Base-by-base conservation (phyloP, 208 protist species). In the Leishmania gerbilli region DNA sequence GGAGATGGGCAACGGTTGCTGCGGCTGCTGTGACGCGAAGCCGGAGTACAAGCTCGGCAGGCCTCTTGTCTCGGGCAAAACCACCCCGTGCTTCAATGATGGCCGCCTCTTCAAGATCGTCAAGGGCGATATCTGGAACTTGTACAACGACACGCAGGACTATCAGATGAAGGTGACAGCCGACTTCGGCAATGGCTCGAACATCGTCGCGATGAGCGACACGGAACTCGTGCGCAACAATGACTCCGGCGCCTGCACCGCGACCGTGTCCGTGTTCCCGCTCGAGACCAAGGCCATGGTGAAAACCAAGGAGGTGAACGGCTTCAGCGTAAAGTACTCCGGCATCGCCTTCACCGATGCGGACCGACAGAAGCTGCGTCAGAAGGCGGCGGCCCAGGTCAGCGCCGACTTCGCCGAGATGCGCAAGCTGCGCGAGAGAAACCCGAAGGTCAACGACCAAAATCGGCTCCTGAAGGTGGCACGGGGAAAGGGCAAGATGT, bases 101-200 rank as follows among this genome's bases (percentile, higher is more conserved):
- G 90, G 91, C 24, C 82, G 82, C 51, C 82, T 94, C 71, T 96
- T 89, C 82, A 87, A 90, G 67, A 84, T 96, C 71, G 81, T 91
- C 9, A 84, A 90, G 60, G 84, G 89, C 31, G 77, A 87, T 31
- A 91, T 83, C 69, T 95, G 91, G 91, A 90, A 89, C 83, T 91
- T 93, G 69, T 95, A 95, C 84, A 97, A 97, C 67, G 93, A 97
- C 83, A 97, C 93, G 34, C 88, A 87, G 75, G 84, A 89, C 67
- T 95, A 88, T 75, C 71, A 95, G 71, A 94, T 97, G 88, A 58
- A 60, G 60, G 89, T 95, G 62, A 82, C 75, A 31, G 86, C 87
- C 37, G 71, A 76, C 34, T 96, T 95, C 79, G 82, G 86, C 74
- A 80, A 79, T 5, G 81, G 83, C 58, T 89, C 87, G 19, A 80